A percentile compares a stretch with the other conserved stretches of the same genome.
phyloP scores from a whole-genome alignment of 495 filamentous ascomycete genomes.

The Lophiostoma macrostomum region DNA sequence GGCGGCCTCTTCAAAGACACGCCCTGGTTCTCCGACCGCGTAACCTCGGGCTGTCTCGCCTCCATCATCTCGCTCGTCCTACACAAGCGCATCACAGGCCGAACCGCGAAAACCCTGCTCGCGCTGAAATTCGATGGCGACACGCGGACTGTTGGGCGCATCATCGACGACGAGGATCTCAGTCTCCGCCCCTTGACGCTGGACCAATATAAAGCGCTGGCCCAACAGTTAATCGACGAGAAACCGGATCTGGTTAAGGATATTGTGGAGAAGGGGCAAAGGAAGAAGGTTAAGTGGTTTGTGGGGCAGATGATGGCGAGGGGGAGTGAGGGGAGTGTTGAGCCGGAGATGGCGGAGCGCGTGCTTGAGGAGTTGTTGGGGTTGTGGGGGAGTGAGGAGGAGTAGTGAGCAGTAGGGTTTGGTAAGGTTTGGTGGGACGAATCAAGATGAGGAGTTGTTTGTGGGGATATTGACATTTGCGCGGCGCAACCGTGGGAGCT shows the following conservation, averaged over 20 bases:
- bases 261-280: constrained; percentile 61
- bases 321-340: constrained; percentile 71
- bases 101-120: constrained; percentile 68
- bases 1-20: constrained; percentile 66
- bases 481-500: no score
- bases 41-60: constrained; percentile 61
- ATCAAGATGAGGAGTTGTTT: no score
- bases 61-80: constrained; percentile 64
- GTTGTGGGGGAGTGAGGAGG: constrained; percentile 9
- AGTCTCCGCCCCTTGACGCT: constrained; percentile 59
- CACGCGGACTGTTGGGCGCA: constrained; percentile 50
- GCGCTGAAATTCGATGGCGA: constrained; percentile 53
- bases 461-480: no score
- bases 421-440: no score
- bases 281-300: constrained; percentile 79
- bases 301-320: constrained; percentile 86
- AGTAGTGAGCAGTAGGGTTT: neutral
- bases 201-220: constrained; percentile 59
- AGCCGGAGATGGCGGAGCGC: constrained; percentile 68
- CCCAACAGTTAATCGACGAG: constrained; percentile 49
- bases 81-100: constrained; percentile 63
- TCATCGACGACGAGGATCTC: constrained; percentile 66
- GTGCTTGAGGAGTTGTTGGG: constrained; percentile 57
- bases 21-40: constrained; percentile 52
- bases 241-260: constrained; percentile 63